Percentiles rank a stretch among this genome's conserved stretches.
phyloP scores from a whole-genome alignment of 495 filamentous ascomycete genomes.

The Podospora appendiculata region DNA sequence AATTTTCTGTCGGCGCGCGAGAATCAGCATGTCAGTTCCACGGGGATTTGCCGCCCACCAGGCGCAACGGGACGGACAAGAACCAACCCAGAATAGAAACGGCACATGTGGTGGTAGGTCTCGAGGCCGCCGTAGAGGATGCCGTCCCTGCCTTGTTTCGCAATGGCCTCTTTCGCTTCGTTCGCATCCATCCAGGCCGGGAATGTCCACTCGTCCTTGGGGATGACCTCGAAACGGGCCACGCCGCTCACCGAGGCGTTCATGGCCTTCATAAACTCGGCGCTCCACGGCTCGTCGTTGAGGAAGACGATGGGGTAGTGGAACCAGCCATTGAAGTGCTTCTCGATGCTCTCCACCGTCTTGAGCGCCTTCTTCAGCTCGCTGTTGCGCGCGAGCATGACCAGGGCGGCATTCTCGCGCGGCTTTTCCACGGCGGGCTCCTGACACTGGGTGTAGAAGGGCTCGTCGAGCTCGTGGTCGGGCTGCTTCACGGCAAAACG shows the following conservation, averaged over 20 bases:
- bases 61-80: background rate
- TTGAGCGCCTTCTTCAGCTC: slow-evolving; percentile 85
- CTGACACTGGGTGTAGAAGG: slow-evolving; percentile 35
- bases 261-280: slow-evolving; percentile 77
- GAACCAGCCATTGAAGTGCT: slow-evolving; percentile 97
- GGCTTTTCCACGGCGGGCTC: slow-evolving; percentile 43
- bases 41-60: background rate
- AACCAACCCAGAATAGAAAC: slow-evolving; percentile 88
- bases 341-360: slow-evolving; percentile 85
- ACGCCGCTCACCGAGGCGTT: slow-evolving; percentile 75
- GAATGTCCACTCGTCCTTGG: slow-evolving; percentile 80
- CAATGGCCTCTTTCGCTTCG: slow-evolving; percentile 75
- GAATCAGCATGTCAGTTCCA: background rate
- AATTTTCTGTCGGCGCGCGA: slow-evolving; percentile 48
- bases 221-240: slow-evolving; percentile 68
- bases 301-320: slow-evolving; percentile 95
- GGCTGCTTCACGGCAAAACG: slow-evolving; percentile 25
- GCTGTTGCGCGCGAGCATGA: slow-evolving; percentile 88
- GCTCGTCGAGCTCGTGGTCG: slow-evolving; percentile 29
- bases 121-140: slow-evolving; percentile 99
- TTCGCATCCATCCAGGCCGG: slow-evolving; percentile 79
- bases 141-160: slow-evolving; percentile 76
- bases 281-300: slow-evolving; percentile 83
- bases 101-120: slow-evolving; percentile 95
- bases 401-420: slow-evolving; percentile 85